A percentile compares a stretch with the other conserved stretches of the same genome.
Conservation (phyloP, 2,329 filamentous ascomycete species). For the Daldinia sp. region DNA sequence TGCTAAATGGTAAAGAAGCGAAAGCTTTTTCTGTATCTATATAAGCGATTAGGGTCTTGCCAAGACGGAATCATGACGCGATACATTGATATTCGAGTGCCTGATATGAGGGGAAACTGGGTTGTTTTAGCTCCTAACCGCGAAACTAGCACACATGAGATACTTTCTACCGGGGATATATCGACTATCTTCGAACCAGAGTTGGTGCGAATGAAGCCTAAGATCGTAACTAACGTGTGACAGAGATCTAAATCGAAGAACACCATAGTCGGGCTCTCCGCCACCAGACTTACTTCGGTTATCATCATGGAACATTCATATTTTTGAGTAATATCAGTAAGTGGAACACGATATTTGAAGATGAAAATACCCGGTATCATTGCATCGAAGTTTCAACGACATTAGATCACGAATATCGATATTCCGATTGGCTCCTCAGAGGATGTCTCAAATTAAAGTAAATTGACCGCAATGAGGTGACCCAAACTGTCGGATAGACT, state of each 20-base stretch:
- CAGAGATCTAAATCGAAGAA: background rate
- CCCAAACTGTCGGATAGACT: conserved; percentile 27
- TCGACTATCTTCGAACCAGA: background rate
- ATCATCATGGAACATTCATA: background rate
- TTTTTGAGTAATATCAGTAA: background rate
- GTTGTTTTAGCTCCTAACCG: background rate
- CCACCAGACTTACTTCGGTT: background rate
- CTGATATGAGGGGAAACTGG: background rate
- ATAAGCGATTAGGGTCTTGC: background rate
- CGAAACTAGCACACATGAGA: background rate
- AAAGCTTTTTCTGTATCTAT: background rate
- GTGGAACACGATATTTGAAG: background rate
- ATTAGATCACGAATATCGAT: conserved; percentile 15
- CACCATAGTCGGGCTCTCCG: background rate
- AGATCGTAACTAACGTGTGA: background rate
- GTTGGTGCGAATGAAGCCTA: background rate
- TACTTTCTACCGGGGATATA: background rate
- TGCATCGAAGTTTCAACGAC: background rate
- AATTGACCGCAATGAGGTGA: conserved; percentile 19
- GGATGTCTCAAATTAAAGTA: conserved; percentile 18
- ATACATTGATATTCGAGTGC: background rate
- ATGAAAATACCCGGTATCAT: background rate
- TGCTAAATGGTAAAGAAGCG: background rate
- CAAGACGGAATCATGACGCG: background rate
- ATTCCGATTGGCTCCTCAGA: conserved; percentile 7